Base-by-base conservation (phyloP, 306 rosid genomes). In the Senna tora region DNA sequence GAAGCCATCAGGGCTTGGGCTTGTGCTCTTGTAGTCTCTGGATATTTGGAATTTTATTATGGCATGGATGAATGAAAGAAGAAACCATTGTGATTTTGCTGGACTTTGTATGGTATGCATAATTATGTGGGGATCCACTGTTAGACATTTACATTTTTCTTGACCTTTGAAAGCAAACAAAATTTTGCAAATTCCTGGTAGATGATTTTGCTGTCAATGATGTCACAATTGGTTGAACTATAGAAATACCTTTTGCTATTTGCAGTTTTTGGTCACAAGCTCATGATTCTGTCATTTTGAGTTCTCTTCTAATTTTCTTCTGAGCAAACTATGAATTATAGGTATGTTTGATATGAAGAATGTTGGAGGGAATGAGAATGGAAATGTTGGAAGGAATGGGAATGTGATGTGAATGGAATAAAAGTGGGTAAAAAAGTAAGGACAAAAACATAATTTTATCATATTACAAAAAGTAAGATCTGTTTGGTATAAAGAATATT, bases 1-100 rank as follows among this genome's bases (percentile, higher is more conserved):
- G 72, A 72, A 32, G 65, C 69, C 85, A 34, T 68, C 79, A 1
- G 85, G 76, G 79, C 85, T 81, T 34, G 85, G 85, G 38, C 85
- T 81, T 25, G 85, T 81, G 79, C 85, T 81, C 42, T 67, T 81
- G 62, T 81, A 72, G 69, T 39, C 41, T 39, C 41, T 20, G 65
- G 15, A 14, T 4, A 8, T 53, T 25, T 34, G 64, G 45, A 45
- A 69, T 74, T 61, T 45, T 55, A 41, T 53, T 15, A 20, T 60
- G 49, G 34, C 65, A 32, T 43, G 56, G 50, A 32, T 54, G 57
- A 15, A 56, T 36, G 50, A 45, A 56, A 22, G 50, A 45, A 30
- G 36, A 51, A 53, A 34, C 34, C 28, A 14, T 41, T 11, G 32
- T 7, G n/a, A 39, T 61, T 47, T 57, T 67, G 46, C 57, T 71